A percentile compares a stretch with the other conserved stretches of the same genome.
Conservation (phyloP, 345 rosid species). For the Dovyalis caffra region DNA sequence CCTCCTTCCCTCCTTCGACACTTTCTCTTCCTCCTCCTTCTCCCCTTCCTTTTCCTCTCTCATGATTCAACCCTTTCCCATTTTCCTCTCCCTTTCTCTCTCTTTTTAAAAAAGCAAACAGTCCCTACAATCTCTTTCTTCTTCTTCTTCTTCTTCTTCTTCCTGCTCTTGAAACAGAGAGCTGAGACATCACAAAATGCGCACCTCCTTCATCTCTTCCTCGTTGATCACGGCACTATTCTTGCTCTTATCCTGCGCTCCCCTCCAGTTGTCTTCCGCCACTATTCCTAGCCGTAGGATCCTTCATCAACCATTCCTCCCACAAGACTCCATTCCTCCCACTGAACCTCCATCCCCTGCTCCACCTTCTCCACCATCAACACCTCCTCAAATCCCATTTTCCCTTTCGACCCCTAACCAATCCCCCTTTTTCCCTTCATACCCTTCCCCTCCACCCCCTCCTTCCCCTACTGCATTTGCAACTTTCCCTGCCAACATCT, state of each 20-base stretch:
- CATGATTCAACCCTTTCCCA: not conserved
- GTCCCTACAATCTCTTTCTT: not conserved
- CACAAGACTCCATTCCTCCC: slow-evolving; percentile 45
- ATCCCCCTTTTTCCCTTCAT: slow-evolving; percentile 77
- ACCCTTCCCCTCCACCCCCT: slow-evolving; percentile 60
- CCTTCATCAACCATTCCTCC: slow-evolving; percentile 77
- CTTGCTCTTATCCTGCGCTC: slow-evolving; percentile 20
- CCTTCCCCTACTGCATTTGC: slow-evolving; percentile 64
- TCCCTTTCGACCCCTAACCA: slow-evolving; percentile 45
- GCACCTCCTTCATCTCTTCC: slow-evolving; percentile 4
- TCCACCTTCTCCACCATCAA: slow-evolving; percentile 33
- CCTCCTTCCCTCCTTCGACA: not conserved
- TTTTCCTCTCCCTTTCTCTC: not conserved
- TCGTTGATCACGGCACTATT: slow-evolving; percentile 26
- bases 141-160: no score
- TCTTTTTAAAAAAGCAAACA: not conserved
- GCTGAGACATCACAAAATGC: slow-evolving; percentile 40
- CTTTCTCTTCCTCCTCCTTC: not conserved
- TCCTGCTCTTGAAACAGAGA: not conserved
- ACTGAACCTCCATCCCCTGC: slow-evolving; percentile 44
- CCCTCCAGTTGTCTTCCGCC: slow-evolving; percentile 6
- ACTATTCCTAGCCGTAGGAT: slow-evolving; percentile 44
- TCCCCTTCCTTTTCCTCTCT: not conserved
- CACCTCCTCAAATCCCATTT: slow-evolving; percentile 50
- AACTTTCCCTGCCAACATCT: slow-evolving; percentile 91